These are phyloP conservation scores for Panicum miliaceum DNA, from an alignment of 176 grass and related monocot genomes.

Conservation along the genomic window DNA sequence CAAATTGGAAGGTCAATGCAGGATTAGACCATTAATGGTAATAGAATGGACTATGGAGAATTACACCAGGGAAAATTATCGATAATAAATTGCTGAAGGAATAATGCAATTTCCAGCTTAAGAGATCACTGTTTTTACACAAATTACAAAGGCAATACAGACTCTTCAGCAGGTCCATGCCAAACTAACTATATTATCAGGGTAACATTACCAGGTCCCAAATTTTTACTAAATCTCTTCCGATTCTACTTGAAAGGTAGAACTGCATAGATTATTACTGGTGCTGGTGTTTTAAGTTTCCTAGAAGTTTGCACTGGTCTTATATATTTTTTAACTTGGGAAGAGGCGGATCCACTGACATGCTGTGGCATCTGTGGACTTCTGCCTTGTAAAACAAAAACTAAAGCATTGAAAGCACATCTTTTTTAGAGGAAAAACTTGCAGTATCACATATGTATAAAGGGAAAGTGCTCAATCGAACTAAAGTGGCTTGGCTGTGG, in stretches of 20 bases:
- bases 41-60: background rate
- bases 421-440: conserved; percentile 36
- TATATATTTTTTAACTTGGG: background rate
- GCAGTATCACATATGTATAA: conserved; percentile 1
- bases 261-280: background rate
- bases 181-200: background rate
- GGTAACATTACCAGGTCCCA: background rate
- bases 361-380: background rate
- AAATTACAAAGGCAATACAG: background rate
- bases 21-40: background rate
- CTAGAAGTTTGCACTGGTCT: conserved; percentile 24
- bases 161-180: background rate
- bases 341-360: background rate
- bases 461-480: conserved; percentile 31
- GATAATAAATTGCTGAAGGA: background rate
- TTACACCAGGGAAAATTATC: background rate
- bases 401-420: conserved; percentile 24
- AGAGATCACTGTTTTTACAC: background rate
- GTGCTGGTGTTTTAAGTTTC: conserved; percentile 19
- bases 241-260: conserved; percentile 23
- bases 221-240: background rate
- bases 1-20: background rate
- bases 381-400: conserved; percentile 44
- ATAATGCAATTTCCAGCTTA: background rate
- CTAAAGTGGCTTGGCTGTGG: conserved; percentile 39